These are phyloP conservation scores for Populus simonii DNA, from an alignment of 345 rosid genomes.

Conservation along the genomic window DNA sequence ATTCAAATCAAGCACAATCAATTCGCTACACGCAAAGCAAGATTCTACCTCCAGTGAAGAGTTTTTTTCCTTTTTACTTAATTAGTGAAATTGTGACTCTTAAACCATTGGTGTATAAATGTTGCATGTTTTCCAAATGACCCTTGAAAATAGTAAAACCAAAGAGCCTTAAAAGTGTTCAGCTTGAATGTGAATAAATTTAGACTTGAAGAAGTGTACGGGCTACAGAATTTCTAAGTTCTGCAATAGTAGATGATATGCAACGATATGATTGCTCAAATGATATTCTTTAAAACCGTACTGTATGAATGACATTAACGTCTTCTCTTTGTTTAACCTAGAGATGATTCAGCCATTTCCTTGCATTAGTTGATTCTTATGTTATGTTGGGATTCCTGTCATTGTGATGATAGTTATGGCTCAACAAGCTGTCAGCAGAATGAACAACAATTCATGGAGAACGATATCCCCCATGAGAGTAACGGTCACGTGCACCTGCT, in stretches of 20 bases:
- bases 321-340: background rate
- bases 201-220: background rate
- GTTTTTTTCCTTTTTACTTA: background rate
- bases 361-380: background rate
- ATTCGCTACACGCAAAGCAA: background rate
- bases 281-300: background rate
- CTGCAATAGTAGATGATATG: background rate
- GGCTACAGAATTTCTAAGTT: background rate
- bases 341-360: background rate
- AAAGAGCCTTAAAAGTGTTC: background rate
- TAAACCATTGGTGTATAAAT: background rate
- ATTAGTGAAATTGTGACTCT: background rate
- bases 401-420: slow-evolving; percentile 1
- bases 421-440: background rate
- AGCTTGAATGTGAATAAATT: background rate
- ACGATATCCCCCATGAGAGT: slow-evolving; percentile 3
- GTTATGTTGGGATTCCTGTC: background rate
- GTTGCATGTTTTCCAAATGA: background rate
- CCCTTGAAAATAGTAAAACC: background rate
- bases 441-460: slow-evolving; percentile 1
- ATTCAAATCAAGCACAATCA: background rate
- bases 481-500: background rate
- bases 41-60: background rate
- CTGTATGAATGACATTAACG: background rate
- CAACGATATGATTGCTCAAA: background rate